phyloP scores from a whole-genome alignment of 1,139 yeast species.

The Yamadazyma blattariae region DNA sequence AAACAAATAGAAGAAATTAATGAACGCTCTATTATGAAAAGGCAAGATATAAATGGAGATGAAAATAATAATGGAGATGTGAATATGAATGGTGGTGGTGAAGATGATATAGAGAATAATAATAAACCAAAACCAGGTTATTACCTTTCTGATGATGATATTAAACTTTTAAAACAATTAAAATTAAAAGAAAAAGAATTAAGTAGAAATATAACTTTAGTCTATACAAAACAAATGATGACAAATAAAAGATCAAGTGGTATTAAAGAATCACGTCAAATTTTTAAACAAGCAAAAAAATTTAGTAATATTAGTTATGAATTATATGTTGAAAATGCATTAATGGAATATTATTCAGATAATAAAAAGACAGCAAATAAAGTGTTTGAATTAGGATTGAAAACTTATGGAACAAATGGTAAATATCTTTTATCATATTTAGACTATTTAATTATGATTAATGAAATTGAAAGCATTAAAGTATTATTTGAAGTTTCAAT shows the following conservation, averaged over 20 bases:
- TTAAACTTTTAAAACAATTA: conserved; percentile 21
- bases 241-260: conserved; percentile 61
- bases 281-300: conserved; percentile 57
- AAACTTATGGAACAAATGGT: conserved; percentile 54
- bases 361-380: conserved; percentile 68
- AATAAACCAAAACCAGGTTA: conserved; percentile 10
- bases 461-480: conserved; percentile 80
- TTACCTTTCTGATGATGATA: conserved; percentile 26
- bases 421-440: conserved; percentile 68
- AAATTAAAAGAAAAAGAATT: conserved; percentile 20
- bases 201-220: conserved; percentile 43
- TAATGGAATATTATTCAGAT: conserved; percentile 71
- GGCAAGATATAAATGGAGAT: conserved; percentile 7
- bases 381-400: conserved; percentile 79
- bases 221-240: conserved; percentile 58
- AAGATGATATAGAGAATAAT: conserved; percentile 8
- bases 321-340: conserved; percentile 78
- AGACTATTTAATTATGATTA: conserved; percentile 65
- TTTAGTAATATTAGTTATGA: conserved; percentile 62
- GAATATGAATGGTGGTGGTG: conserved; percentile 14
- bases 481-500: conserved; percentile 68
- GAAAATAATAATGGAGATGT: conserved; percentile 11
- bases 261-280: conserved; percentile 67
- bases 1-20: conserved; percentile 24
- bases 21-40: conserved; percentile 12